A percentile compares a stretch with the other conserved stretches of the same genome.
These are phyloP conservation scores for Phytophthora litchii DNA, from an alignment of 352 stramenopile species.

Conservation along the genomic window DNA sequence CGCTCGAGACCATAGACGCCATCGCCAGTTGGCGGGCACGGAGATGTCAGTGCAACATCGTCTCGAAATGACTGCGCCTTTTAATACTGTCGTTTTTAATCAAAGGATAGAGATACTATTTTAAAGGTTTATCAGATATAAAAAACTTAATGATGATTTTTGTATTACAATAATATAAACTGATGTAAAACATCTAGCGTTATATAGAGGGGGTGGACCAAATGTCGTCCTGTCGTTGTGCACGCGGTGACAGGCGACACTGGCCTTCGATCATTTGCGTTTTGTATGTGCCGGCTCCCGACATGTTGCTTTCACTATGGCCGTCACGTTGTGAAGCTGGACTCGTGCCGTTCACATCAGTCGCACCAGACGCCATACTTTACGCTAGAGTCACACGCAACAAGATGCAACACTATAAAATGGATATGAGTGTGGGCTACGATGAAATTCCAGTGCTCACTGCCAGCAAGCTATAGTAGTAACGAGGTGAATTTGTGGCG, in stretches of 20 bases:
- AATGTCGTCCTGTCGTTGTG: conserved; percentile 12
- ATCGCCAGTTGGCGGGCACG: conserved; percentile 17
- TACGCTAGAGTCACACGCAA: conserved; percentile 29
- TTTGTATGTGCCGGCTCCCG: conserved; percentile 16
- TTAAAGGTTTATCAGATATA: neutral
- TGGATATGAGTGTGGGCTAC: neutral
- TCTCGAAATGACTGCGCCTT: conserved; percentile 8
- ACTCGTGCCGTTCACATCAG: conserved; percentile 14
- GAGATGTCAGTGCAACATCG: conserved; percentile 13
- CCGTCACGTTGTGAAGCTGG: conserved; percentile 7
- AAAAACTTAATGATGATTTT: neutral
- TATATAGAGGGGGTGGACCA: conserved; percentile 5
- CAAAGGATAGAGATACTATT: neutral
- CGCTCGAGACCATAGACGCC: conserved; percentile 16
- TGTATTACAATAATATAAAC: neutral
- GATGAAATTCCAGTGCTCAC: neutral
- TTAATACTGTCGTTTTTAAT: neutral
- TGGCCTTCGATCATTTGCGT: conserved; percentile 11
- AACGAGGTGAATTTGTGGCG: conserved; percentile 2
- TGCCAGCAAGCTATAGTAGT: neutral
- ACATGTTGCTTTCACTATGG: conserved; percentile 24
- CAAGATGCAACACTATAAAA: conserved; percentile 6
- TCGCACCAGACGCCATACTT: conserved; percentile 7
- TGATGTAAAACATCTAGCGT: neutral
- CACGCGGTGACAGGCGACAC: conserved; percentile 3